A percentile compares a stretch with the other conserved stretches of the same genome.
Evolutionary conservation across 2,329 filamentous ascomycete genomes (phyloP).

Genomic region (Rhinocladiella mackenziei): DNA sequence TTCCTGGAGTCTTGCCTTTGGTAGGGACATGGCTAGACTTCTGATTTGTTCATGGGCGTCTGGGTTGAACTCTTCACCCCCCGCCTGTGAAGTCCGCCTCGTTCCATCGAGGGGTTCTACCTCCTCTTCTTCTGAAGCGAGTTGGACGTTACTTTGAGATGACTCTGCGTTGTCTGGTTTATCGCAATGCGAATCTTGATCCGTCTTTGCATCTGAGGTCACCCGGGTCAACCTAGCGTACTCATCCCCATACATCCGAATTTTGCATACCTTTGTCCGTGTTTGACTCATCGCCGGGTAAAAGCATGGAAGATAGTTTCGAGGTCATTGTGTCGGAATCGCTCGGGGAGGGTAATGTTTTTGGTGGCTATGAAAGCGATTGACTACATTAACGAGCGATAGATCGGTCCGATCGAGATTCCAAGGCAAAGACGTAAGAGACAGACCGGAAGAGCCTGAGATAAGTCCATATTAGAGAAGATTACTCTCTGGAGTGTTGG

Average conservation of each 20-base stretch:
- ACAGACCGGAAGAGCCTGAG: constrained; percentile 13
- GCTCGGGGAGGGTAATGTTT: constrained; percentile 2
- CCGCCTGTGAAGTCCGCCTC: constrained; percentile 15
- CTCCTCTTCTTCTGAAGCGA: constrained; percentile 67
- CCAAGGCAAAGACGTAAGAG: constrained; percentile 2
- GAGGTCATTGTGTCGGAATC: constrained; percentile 26
- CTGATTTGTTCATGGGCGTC: constrained; percentile 62
- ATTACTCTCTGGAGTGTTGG: constrained; percentile 1
- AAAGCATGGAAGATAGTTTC: constrained; percentile 26
- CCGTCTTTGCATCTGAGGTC: constrained; percentile 32
- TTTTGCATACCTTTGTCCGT: constrained; percentile 21
- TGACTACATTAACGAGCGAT: constrained; percentile 22
- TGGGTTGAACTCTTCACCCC: constrained; percentile 33
- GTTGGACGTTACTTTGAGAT: constrained; percentile 57
- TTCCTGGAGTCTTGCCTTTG: constrained; percentile 73
- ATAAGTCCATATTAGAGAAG: constrained; percentile 13
- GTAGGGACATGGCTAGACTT: constrained; percentile 67
- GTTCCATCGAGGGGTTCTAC: constrained; percentile 50
- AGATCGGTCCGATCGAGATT: neutral
- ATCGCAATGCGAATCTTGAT: constrained; percentile 23
- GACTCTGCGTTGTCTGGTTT: constrained; percentile 15
- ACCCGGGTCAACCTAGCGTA: constrained; percentile 9
- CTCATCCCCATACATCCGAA: neutral
- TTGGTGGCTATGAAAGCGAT: constrained; percentile 7
- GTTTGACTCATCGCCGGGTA: constrained; percentile 26